Conservation (phyloP, 2,329 filamentous ascomycete species). For the Cucurbitaria berberidis region DNA sequence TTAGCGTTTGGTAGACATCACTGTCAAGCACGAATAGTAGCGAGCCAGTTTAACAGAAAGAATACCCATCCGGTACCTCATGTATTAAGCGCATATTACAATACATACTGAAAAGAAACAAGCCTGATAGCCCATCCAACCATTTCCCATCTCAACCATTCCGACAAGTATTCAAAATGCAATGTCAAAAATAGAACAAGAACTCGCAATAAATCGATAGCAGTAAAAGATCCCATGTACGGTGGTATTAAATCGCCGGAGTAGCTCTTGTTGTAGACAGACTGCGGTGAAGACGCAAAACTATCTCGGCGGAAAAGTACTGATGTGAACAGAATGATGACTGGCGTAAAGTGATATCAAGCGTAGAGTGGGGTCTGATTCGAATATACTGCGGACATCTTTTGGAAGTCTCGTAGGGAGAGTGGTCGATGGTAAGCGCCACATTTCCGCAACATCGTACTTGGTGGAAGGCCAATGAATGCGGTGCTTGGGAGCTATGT, state of each 20-base stretch:
- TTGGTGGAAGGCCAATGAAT: background rate
- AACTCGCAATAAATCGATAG: background rate
- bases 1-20: background rate
- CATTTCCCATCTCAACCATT: background rate
- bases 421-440: background rate
- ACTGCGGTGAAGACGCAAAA: background rate
- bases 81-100: conserved; percentile 15
- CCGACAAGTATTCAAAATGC: background rate
- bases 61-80: conserved; percentile 6
- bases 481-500: background rate
- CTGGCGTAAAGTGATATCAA: background rate
- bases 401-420: background rate
- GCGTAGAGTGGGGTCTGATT: background rate
- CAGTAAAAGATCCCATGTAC: background rate
- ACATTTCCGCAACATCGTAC: background rate
- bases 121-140: background rate
- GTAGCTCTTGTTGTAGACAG: background rate
- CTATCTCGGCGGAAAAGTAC: background rate
- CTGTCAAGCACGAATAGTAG: background rate
- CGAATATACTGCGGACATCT: background rate
- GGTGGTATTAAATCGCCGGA: background rate
- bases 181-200: conserved; percentile 3
- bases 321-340: background rate
- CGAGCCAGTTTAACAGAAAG: conserved; percentile 3
- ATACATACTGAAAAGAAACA: conserved; percentile 15